Evolutionary conservation across 2,329 filamentous ascomycete genomes (phyloP), one percentile per base, ranked within the genome.

Genomic region (Colletotrichum trifolii): DNA sequence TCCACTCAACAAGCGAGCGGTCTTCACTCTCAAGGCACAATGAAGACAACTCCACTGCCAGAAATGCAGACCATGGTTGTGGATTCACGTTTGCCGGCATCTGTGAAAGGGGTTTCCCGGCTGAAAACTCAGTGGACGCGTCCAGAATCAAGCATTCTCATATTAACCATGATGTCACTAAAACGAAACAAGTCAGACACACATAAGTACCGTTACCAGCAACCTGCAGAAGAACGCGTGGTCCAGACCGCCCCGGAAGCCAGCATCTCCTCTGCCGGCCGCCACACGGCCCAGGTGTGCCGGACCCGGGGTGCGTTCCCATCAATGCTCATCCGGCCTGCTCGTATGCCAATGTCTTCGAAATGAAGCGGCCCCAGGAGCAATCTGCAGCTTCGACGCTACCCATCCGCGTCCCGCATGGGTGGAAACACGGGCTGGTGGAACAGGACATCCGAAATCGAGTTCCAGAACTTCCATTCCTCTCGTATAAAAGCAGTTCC

Each of bases 311-410:
- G 33, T n/a, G 34, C 8, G 12, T 25, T 4, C 25, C 25, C 25
- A 25, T 25, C 10, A 35, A 8, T 17, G 35, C 39, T 43, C 13
- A 9, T 33, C 46, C 42, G 35, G 46, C 36, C 35, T 15, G 25
- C 52, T 56, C 46, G 42, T 47, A 46, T 57, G 39, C 15, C 34
- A 45, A 49, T 66, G n/a, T 66, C 45, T 66, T 62, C 58, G 63
- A 66, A 66, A 66, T 58, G 36, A 43, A 39, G 33, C 34, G 13
- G 63, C 40, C 63, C 58, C 53, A 54, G 58, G 8, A 39, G 15
- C 47, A 63, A 57, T 63, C 49, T 54, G 42, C 58, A 48, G 43
- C 46, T 49, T 49, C 46, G 36, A 62, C 58, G 53, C 45, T 50
- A 43, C 33, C 56, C 38, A 40, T 25, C 25, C 15, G 15, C 43